A percentile compares a stretch with the other conserved stretches of the same genome.
Evolutionary conservation across 1,139 yeast genomes (phyloP).

Genomic region (Blastobotrys elegans): DNA sequence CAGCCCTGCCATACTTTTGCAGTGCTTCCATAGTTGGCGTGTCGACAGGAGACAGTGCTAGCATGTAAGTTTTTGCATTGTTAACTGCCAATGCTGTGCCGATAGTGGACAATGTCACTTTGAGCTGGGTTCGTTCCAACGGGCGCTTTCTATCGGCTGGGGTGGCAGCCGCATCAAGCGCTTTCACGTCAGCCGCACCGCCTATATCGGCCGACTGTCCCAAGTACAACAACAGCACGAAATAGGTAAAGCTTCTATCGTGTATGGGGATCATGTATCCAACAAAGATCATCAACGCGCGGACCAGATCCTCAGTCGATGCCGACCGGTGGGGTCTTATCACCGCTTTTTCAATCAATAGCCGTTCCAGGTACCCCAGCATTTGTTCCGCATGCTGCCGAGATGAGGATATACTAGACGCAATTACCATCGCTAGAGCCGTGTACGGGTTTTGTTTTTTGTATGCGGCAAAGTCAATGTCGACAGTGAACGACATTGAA

Average conservation of each 20-base stretch:
- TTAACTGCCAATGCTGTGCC: slow-evolving; percentile 5
- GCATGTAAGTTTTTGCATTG: not conserved
- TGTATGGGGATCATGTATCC: slow-evolving; percentile 7
- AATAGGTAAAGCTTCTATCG: not conserved
- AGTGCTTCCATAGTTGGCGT: not conserved
- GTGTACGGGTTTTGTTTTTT: not conserved
- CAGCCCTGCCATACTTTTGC: not conserved
- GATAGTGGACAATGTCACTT: not conserved
- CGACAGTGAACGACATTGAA: not conserved
- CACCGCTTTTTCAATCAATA: slow-evolving; percentile 42
- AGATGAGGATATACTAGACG: slow-evolving; percentile 1
- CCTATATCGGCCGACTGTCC: slow-evolving; percentile 20
- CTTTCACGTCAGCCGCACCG: slow-evolving; percentile 40
- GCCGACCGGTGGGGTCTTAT: slow-evolving; percentile 15
- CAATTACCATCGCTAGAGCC: not conserved
- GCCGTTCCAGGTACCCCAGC: slow-evolving; percentile 41
- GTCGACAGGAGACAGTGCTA: not conserved
- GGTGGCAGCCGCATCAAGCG: not conserved
- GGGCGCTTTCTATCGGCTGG: not conserved
- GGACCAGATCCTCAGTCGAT: slow-evolving; percentile 38
- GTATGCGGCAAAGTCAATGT: not conserved
- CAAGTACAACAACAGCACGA: not conserved
- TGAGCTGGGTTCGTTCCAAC: not conserved
- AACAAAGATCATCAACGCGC: slow-evolving; percentile 10
- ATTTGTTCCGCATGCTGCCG: not conserved